A percentile compares a stretch with the other conserved stretches of the same genome.
Conservation (phyloP, 1,139 yeast species). For the Meyerozyma sp. region DNA sequence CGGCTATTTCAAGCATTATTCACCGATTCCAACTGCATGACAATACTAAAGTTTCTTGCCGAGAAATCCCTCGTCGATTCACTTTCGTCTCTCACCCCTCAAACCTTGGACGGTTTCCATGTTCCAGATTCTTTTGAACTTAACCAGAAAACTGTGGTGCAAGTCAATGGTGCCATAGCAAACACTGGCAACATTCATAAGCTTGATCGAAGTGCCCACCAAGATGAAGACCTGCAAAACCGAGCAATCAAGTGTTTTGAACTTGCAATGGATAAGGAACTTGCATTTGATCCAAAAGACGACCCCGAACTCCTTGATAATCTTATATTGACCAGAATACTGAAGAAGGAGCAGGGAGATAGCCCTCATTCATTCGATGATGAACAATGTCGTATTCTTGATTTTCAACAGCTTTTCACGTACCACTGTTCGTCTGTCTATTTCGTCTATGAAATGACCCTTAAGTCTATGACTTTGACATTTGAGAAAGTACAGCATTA, state of each 20-base stretch:
- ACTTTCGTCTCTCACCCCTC: background rate
- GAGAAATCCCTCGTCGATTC: background rate
- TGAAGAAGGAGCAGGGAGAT: constrained; percentile 10
- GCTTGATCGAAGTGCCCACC: background rate
- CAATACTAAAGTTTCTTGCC: background rate
- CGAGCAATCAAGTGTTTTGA: constrained; percentile 2
- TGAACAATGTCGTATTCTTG: constrained; percentile 13
- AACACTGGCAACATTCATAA: background rate
- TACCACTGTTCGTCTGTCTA: constrained; percentile 12
- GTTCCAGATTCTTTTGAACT: background rate
- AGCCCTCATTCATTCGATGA: constrained; percentile 14
- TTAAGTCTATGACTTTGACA: constrained; percentile 2
- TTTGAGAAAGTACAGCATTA: constrained; percentile 1
- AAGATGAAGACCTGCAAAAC: background rate
- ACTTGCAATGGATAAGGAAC: constrained; percentile 11
- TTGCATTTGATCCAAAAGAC: constrained; percentile 8
- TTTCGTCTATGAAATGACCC: constrained; percentile 4
- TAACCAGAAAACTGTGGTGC: background rate
- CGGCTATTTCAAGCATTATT: background rate
- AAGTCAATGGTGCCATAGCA: background rate
- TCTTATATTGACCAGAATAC: constrained; percentile 11
- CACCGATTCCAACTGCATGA: background rate
- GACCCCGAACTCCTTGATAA: constrained; percentile 12
- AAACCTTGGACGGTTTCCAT: background rate
- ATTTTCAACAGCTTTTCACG: constrained; percentile 13